Percentiles rank a stretch among this genome's conserved stretches.
These are phyloP conservation scores for Arthrobotrys megalospora DNA, from an alignment of 2,329 filamentous ascomycete species.

Conservation along the genomic window DNA sequence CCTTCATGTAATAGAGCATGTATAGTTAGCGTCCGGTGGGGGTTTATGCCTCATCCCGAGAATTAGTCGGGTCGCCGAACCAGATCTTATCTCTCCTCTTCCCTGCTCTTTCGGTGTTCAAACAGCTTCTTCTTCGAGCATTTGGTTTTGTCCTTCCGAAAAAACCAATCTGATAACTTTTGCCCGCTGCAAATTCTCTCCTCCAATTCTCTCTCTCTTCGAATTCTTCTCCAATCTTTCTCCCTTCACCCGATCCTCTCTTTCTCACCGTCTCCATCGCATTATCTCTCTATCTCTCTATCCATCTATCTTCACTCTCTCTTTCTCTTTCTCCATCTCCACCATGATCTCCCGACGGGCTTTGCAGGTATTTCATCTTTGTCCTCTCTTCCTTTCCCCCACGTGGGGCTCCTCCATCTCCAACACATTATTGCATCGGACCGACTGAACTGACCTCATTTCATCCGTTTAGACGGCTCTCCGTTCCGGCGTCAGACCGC, in stretches of 20 bases:
- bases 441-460: conserved; percentile 11
- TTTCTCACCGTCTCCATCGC: conserved; percentile 20
- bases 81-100: conserved; percentile 34
- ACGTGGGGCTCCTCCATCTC: conserved; percentile 31
- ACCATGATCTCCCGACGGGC: conserved; percentile 57
- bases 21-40: not conserved
- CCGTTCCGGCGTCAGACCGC: conserved; percentile 55
- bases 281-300: conserved; percentile 21
- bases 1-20: too few relatives aligned
- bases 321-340: conserved; percentile 13
- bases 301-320: conserved; percentile 5
- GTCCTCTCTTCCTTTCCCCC: conserved; percentile 27
- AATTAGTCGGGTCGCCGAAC: conserved; percentile 17
- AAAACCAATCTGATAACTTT: conserved; percentile 41
- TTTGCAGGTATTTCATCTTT: conserved; percentile 52
- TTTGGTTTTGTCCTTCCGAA: conserved; percentile 38
- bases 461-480: conserved; percentile 39
- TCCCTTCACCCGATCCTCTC: conserved; percentile 6
- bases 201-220: not conserved
- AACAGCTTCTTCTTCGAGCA: conserved; percentile 22
- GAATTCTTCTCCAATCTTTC: too few relatives aligned
- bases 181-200: not conserved
- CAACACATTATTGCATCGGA: conserved; percentile 27
- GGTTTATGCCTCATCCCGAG: conserved; percentile 15
- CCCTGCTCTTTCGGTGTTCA: not conserved